Base-by-base conservation (phyloP, 306 rosid species). In the Fagus sylvatica region DNA sequence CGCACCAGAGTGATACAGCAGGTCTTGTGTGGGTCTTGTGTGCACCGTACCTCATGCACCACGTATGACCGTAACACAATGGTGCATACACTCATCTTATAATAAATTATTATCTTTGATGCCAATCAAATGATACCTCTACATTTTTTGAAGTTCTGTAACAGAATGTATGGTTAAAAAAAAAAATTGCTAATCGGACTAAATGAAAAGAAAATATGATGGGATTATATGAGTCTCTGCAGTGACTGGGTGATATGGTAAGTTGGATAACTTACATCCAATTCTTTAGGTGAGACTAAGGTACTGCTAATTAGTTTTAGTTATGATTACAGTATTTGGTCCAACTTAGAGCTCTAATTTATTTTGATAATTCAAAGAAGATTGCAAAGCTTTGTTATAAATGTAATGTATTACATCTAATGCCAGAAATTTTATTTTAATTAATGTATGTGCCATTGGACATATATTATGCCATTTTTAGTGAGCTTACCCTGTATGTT, bases 401-500 rank as follows among this genome's bases (percentile, higher is more conserved):
- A 51, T 51, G n/a, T 13, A 15, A 13, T 12, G 12, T 51, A 15
- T 51, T 11, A 51, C 16, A 0, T 51, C 55, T 51, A 12, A 15
- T 15, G 16, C 55, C 16, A 12, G 17, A 51, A 51, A 12, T 13
- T 51, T 51, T n/a, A 12, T 22, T 22, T 22, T 22, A 40, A 57
- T 53, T 32, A 51, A 51, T 77, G 51, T 15, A 40, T 37, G 68
- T 7, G 7, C 65, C 56, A 62, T 46, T 10, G 16, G 37, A 43
- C 15, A 49, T 59, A 11, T 39, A 10, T 32, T 3, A 19, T 69
- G 32, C 13, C 43, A n/a, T 53, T 39, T 53, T 43, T 4, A 64
- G 57, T 79, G 79, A 61, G 69, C 40, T 75, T 84, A 68, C 53
- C 74, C 53, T 55, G 2, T 57, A 48, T 78, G 60, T 73, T 85